These are phyloP conservation scores for Mycosarcoma maydis DNA, from an alignment of 1,284 basidiomycete species.

Conservation along the genomic window DNA sequence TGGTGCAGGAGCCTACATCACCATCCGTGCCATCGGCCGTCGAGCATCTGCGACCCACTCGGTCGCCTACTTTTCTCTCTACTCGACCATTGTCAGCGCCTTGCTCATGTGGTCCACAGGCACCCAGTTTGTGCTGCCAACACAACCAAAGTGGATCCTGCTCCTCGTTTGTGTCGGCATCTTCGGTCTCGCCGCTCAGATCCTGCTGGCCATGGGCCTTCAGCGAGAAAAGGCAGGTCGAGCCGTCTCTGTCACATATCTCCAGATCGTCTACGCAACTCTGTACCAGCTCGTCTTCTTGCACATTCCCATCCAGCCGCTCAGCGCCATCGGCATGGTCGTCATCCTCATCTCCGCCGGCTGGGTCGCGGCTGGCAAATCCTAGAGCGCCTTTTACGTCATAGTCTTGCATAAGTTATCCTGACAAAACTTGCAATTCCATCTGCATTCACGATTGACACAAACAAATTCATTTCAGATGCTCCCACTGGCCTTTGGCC, in stretches of 20 bases:
- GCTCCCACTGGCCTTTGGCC: too few relatives aligned
- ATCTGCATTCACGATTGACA: too few relatives aligned
- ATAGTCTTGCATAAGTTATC: too few relatives aligned
- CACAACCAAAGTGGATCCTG: constrained; percentile 29
- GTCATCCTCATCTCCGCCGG: constrained; percentile 47
- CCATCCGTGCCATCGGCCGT: constrained; percentile 77
- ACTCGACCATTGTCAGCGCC: constrained; percentile 73
- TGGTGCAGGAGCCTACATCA: constrained; percentile 74
- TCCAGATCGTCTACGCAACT: constrained; percentile 47
- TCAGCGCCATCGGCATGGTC: constrained; percentile 43
- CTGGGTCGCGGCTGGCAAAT: constrained; percentile 43
- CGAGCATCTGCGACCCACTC: constrained; percentile 79
- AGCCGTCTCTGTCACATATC: constrained; percentile 39
- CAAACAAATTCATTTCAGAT: too few relatives aligned
- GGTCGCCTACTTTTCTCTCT: constrained; percentile 76
- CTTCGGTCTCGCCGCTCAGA: constrained; percentile 52
- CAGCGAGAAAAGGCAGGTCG: constrained; percentile 52
- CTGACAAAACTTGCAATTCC: too few relatives aligned
- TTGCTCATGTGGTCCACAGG: constrained; percentile 58
- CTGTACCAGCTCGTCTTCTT: constrained; percentile 49
- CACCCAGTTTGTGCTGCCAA: constrained; percentile 42
- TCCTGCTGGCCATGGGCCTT: constrained; percentile 49
- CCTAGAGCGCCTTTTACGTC: constrained; percentile 1
- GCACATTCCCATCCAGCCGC: constrained; percentile 37
- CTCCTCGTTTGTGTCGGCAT: constrained; percentile 53